Conservation (phyloP, 805 yeast genomes). For the Cyberlindnera xylosilytica region DNA sequence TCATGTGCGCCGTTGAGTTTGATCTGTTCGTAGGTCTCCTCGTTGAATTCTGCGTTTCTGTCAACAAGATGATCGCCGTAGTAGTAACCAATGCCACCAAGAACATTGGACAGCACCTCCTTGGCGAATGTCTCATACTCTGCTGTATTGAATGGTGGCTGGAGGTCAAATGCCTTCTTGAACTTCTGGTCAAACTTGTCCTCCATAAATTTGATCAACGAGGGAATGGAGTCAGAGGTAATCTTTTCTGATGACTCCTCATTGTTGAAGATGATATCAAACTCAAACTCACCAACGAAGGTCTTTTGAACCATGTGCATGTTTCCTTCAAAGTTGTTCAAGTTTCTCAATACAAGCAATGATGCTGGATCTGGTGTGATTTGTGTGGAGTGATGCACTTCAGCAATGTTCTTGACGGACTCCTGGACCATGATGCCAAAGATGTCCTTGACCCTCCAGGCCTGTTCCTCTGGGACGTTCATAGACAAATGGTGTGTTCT, state of each 20-base stretch:
- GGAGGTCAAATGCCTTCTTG: slow-evolving; percentile 43
- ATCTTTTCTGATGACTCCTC: slow-evolving; percentile 42
- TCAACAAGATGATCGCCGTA: slow-evolving; percentile 84
- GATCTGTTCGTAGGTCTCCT: slow-evolving; percentile 60
- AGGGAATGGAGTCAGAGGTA: slow-evolving; percentile 27
- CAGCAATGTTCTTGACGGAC: slow-evolving; percentile 47
- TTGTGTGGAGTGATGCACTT: slow-evolving; percentile 23
- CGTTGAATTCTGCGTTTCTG: slow-evolving; percentile 62
- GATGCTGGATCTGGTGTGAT: slow-evolving; percentile 38
- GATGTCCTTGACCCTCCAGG: slow-evolving; percentile 79
- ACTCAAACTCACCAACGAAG: slow-evolving; percentile 71
- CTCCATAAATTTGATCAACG: slow-evolving; percentile 18
- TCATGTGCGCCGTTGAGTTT: slow-evolving; percentile 52
- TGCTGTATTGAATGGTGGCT: slow-evolving; percentile 48
- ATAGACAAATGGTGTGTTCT: slow-evolving; percentile 65
- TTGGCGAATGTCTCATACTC: slow-evolving; percentile 59
- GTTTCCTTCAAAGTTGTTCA: slow-evolving; percentile 64
- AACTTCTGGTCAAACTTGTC: slow-evolving; percentile 51
- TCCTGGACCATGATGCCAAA: slow-evolving; percentile 69
- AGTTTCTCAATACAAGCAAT: slow-evolving; percentile 52
- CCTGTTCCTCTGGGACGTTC: slow-evolving; percentile 63
- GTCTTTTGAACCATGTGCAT: slow-evolving; percentile 76
- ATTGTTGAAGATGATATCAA: slow-evolving; percentile 61
- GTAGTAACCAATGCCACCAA: slow-evolving; percentile 89
- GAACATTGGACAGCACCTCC: slow-evolving; percentile 73